Base-by-base conservation (phyloP, 306 rosid species). In the Abrus precatorius region DNA sequence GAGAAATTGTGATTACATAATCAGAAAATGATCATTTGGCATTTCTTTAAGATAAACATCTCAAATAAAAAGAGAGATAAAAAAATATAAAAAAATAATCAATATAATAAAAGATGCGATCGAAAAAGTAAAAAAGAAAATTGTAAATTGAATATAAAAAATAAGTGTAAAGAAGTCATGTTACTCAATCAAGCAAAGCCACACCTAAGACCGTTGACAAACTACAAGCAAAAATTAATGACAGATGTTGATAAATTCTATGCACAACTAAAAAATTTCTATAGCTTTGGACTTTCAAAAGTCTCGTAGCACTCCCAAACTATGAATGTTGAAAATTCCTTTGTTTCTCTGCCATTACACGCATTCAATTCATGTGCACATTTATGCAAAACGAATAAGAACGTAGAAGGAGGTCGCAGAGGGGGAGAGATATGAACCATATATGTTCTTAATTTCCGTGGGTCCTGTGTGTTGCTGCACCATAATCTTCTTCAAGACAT, bases 221-320 rank as follows among this genome's bases (percentile, higher is more conserved):
- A 65, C 6, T 2, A 11, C 28, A 11, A 52, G 65, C 12, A 47
- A 50, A 36, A 50, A 63, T 50, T 49, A 76, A 76, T 49, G 20
- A 12, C 14, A 29, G 5, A 20, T 12, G 55, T 38, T 28, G 64
- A 64, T 64, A 3, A 76, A 52, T 48, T 66, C 55, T 11, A 28
- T 52, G 20, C 0, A 28, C 5, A 9, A 12, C 20, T 33, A 38
- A 50, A 20, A 5, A 50, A 5, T 3, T 28, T 66, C 75, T 56
- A 67, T 40, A 41, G 47, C 14, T 41, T 10, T 41, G 75, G 82
- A 77, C 82, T 77, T 77, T 77, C 34, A 52, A 28, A 77, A 66
- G 55, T 77, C 33, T 64, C 14, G 44, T 65, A 38, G 28, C 45
- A 28, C 67, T 8, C 2, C 7, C 61, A 53, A 52, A 78, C 49